phyloP scores from a whole-genome alignment of 164 flowering plant species.

The Taxillus chinensis region DNA sequence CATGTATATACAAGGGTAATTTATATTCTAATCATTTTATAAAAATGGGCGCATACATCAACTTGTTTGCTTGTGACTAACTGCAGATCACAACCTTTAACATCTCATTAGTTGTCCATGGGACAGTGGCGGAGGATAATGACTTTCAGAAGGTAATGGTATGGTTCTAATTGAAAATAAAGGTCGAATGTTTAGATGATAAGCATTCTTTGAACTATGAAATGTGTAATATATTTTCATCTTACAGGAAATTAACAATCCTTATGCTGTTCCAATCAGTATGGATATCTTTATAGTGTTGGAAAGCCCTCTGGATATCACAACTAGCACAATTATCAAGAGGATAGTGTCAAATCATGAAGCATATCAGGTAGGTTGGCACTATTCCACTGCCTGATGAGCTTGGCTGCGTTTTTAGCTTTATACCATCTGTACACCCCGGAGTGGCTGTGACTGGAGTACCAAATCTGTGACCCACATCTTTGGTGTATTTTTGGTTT shows the following conservation, averaged over 20 bases:
- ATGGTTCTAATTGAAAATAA: not conserved
- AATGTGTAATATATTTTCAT: not conserved
- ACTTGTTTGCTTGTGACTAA: no score
- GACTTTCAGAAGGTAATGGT: slow-evolving; percentile 59
- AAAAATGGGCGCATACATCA: no score
- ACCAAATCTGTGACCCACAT: no score
- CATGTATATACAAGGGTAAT: no score
- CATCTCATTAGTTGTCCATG: slow-evolving; percentile 89
- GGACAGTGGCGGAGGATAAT: slow-evolving; percentile 77
- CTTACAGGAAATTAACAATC: slow-evolving; percentile 48
- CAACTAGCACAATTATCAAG: slow-evolving; percentile 78
- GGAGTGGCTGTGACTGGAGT: no score
- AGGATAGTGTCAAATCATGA: slow-evolving; percentile 92
- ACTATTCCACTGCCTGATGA: no score
- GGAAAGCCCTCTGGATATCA: slow-evolving; percentile 83
- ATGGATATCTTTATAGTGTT: slow-evolving; percentile 62
- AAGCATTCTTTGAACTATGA: no score
- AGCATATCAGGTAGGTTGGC: slow-evolving; percentile 63
- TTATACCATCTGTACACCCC: no score
- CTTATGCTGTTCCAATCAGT: slow-evolving; percentile 74
- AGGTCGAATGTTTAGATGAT: no score
- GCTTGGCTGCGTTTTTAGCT: no score
- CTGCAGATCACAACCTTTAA: slow-evolving; percentile 87
- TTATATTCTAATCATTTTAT: no score
- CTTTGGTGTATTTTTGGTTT: no score